phyloP scores from a whole-genome alignment of 2,329 filamentous ascomycete genomes.

The Xylaria sp. region DNA sequence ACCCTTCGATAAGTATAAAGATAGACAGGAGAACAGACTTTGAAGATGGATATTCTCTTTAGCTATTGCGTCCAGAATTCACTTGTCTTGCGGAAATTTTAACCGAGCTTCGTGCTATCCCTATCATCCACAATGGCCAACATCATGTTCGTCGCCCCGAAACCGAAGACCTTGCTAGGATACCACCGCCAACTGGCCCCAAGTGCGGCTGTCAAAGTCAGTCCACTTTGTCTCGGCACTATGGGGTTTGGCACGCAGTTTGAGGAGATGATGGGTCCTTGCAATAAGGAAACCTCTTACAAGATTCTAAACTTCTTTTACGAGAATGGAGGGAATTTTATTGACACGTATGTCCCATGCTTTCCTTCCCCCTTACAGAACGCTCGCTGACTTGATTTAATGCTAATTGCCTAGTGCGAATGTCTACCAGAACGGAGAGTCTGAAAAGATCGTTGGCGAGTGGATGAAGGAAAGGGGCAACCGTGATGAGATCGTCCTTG shows the following conservation, averaged over 20 bases:
- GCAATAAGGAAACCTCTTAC: slow-evolving; percentile 56
- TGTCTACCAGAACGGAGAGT: slow-evolving; percentile 59
- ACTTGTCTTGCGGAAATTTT: too few relatives aligned
- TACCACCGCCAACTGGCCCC: slow-evolving; percentile 53
- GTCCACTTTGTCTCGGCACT: slow-evolving; percentile 50
- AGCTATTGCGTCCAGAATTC: background rate
- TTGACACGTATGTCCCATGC: slow-evolving; percentile 57
- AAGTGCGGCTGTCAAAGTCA: slow-evolving; percentile 51
- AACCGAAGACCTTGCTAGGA: slow-evolving; percentile 49
- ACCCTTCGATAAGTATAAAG: too few relatives aligned
- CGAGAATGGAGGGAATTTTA: slow-evolving; percentile 64
- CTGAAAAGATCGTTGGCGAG: slow-evolving; percentile 58
- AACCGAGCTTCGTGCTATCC: background rate
- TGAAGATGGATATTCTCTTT: too few relatives aligned
- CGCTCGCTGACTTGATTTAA: slow-evolving; percentile 22
- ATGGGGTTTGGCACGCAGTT: slow-evolving; percentile 51
- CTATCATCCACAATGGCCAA: background rate
- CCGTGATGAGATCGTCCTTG: slow-evolving; percentile 55
- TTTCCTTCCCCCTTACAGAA: slow-evolving; percentile 1
- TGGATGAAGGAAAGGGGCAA: slow-evolving; percentile 53
- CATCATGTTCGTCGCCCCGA: background rate
- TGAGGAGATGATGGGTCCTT: slow-evolving; percentile 50
- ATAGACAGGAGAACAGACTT: too few relatives aligned
- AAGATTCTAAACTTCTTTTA: slow-evolving; percentile 59
- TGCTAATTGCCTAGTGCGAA: slow-evolving; percentile 47